Conservation (phyloP, 1,284 basidiomycete genomes). For the Cryptococcus maquisensis region DNA sequence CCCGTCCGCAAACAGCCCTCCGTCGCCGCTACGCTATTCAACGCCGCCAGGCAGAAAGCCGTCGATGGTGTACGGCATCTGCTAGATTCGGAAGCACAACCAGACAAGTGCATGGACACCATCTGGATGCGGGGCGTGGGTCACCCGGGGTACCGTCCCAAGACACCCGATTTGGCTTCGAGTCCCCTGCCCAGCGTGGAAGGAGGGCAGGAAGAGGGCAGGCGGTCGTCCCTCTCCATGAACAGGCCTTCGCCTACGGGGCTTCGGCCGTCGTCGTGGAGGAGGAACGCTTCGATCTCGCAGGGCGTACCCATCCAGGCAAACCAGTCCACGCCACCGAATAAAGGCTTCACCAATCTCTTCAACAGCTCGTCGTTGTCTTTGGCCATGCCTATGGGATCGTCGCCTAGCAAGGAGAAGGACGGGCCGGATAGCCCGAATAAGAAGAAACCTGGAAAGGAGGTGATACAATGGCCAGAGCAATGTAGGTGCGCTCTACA, state of each 20-base stretch:
- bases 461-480: constrained; percentile 43
- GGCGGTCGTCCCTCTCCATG: not conserved
- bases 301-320: not conserved
- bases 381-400: constrained; percentile 20
- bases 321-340: constrained; percentile 11
- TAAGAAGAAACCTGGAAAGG: constrained; percentile 35
- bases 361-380: constrained; percentile 35
- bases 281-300: not conserved
- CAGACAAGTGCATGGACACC: constrained; percentile 70
- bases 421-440: constrained; percentile 26
- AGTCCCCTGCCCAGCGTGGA: constrained; percentile 3
- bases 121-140: constrained; percentile 80
- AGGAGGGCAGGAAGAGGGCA: not conserved
- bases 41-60: constrained; percentile 45
- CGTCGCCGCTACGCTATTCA: constrained; percentile 39
- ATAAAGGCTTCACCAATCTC: constrained; percentile 42
- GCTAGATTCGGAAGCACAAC: constrained; percentile 69
- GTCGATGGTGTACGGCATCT: constrained; percentile 64
- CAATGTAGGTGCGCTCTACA: constrained; percentile 35
- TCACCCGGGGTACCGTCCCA: constrained; percentile 55
- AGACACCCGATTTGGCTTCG: constrained; percentile 26
- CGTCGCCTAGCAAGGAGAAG: constrained; percentile 22
- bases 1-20: constrained; percentile 36
- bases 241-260: not conserved
- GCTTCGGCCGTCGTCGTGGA: not conserved